Base-by-base conservation (phyloP, 2,329 filamentous ascomycete genomes). In the Cadophora luteo-olivacea region DNA sequence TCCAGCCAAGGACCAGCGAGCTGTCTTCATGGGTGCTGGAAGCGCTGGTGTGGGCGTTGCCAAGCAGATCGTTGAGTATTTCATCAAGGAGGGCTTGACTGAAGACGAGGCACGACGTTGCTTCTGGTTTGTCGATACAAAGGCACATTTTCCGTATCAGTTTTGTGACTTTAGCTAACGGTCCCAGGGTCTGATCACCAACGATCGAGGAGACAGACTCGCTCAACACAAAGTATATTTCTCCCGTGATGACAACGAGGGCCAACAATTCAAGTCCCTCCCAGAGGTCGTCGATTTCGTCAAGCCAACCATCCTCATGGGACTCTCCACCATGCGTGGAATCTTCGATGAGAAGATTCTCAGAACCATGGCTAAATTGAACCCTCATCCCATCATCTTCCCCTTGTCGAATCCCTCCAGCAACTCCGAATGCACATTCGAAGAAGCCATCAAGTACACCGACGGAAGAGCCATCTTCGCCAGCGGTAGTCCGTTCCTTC, bases 21-120 rank as follows among this genome's bases (percentile, higher is more conserved):
- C 96, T 64, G 85, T 97, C 0, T 83, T 95, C 61, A 97, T 94
- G 73, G 93, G 93, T 1, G 86, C 92, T 0, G 93, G 93, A 0
- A 92, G 91, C 19, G 94, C 94, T 0, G 93, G 92, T 0, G 92
- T 90, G 0, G 93, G 93, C 1, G 96, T 97, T 66, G 93, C 93
- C 1, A 92, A 97, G 73, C 92, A 96, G 75, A 87, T 97, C 72
- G 89, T 91, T 51, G 87, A 91, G 74, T 91, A 87, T 81, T 92
- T 92, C 82, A 86, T 90, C 75, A 89, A 89, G 88, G 72, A 77
- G 65, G 76, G 90, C 63, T 81, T 92, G 78, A 87, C 86, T n/a
- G 90, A 92, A 78, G 87, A 91, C 69, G 87, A 92, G 74, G 90
- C 90, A 67, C 84, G 87, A 73, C 84, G 82, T 77, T 88, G 89